Percentiles rank a stretch among this genome's conserved stretches.
Evolutionary conservation across 805 yeast genomes (phyloP).

Genomic region (Cyberlindnera lachancei): DNA sequence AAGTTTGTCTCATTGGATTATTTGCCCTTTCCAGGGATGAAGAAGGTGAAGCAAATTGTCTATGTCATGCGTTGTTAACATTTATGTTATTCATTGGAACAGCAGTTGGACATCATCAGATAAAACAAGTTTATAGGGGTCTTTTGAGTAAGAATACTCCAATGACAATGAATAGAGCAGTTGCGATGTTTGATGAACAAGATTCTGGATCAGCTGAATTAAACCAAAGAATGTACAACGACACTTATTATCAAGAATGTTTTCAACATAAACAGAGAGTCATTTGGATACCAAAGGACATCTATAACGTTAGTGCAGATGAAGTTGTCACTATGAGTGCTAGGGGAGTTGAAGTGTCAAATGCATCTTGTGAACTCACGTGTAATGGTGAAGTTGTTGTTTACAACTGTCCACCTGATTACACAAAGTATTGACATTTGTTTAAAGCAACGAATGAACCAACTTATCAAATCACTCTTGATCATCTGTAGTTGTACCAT

Average conservation of each 20-base stretch:
- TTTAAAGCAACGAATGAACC: too few species aligned
- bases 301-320: constrained; percentile 7
- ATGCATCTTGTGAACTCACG: constrained; percentile 11
- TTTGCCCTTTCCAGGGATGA: constrained; percentile 54
- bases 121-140: constrained; percentile 36
- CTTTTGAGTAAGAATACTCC: constrained; percentile 32
- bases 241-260: constrained; percentile 20
- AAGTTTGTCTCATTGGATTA: constrained; percentile 69
- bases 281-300: constrained; percentile 23
- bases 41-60: constrained; percentile 35
- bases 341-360: constrained; percentile 18
- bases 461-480: constrained; percentile 12
- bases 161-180: constrained; percentile 7
- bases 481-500: constrained; percentile 1
- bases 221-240: constrained; percentile 10
- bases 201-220: constrained; percentile 2
- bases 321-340: constrained; percentile 14
- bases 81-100: constrained; percentile 44
- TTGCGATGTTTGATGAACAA: neutral
- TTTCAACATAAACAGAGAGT: constrained; percentile 14
- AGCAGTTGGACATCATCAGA: constrained; percentile 45
- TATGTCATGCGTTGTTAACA: constrained; percentile 46
- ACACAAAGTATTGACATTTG: constrained; percentile 1
- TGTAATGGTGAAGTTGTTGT: constrained; percentile 19
- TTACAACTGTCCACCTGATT: constrained; percentile 19